Evolutionary conservation across 2,329 filamentous ascomycete species (phyloP).

Genomic region (Leptographium lundbergii): DNA sequence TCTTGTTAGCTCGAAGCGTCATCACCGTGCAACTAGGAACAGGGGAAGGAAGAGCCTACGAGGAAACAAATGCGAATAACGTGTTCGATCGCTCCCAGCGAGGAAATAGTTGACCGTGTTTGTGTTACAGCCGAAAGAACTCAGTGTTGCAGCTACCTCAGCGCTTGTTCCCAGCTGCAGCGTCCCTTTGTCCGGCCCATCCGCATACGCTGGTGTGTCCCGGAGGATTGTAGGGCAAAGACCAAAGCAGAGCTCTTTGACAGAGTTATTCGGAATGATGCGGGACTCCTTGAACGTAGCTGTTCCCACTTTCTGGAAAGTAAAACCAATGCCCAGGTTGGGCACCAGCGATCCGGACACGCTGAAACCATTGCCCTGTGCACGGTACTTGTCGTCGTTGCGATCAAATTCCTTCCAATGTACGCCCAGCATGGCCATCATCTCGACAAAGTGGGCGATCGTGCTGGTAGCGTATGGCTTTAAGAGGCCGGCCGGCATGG

Average conservation of each 20-base stretch:
- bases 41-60: conserved; percentile 17
- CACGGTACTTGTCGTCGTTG: conserved; percentile 36
- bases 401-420: conserved; percentile 48
- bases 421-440: conserved; percentile 39
- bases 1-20: background rate
- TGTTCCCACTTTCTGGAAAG: conserved; percentile 36
- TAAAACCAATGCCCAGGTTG: conserved; percentile 42
- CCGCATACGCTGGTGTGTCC: conserved; percentile 20
- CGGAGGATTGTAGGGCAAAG: conserved; percentile 41
- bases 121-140: conserved; percentile 40
- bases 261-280: conserved; percentile 37
- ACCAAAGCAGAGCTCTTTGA: conserved; percentile 45
- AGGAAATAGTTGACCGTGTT: conserved; percentile 35
- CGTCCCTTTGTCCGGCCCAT: conserved; percentile 29
- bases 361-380: conserved; percentile 41
- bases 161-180: conserved; percentile 33
- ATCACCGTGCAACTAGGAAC: background rate
- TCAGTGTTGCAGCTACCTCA: conserved; percentile 39
- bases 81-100: conserved; percentile 18
- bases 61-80: conserved; percentile 36
- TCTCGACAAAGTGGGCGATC: conserved; percentile 43
- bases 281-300: conserved; percentile 35
- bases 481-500: conserved; percentile 32
- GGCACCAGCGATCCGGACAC: conserved; percentile 31
- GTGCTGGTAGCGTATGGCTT: conserved; percentile 41